Evolutionary conservation across 192 early-diverging fungal species (phyloP), one percentile per base, ranked within the genome.

Genomic region (Gonapodya prolifera): DNA sequence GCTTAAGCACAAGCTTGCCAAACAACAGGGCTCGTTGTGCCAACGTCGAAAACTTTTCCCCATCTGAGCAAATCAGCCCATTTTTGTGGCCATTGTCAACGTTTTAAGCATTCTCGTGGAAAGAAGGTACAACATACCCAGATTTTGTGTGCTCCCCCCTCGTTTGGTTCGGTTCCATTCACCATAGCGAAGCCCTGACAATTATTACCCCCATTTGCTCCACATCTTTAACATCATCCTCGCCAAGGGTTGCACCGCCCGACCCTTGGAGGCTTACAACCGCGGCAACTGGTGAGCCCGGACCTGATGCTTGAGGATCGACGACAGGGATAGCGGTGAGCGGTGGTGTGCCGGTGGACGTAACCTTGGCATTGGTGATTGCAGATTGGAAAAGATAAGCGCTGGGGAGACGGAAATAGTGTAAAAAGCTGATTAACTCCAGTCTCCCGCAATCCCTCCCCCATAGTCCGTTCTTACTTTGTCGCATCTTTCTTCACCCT

Each of bases 1-100:
- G 77, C 30, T 80, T 29, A 0, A 90, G 83, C 83, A 88, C 82
- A 69, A 88, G 80, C 71, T 84, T 86, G 30, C 84, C 79, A 80
- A 90, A 89, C 2, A 88, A 75, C 28, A 90, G n/a, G 31, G 78
- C 80, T 32, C 82, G 75, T 16, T 83, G 69, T 1, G 85, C 77
- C 28, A 81, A 77, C 61, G 84, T 82, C 75, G 86, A 85, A 18
- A 87, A 81, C 0, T 73, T 77, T 79, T 89, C 88, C 28, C 80
- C 87, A 35, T 85, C 86, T 84, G 69, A 82, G 77, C 79, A 35
- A 31, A 75, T 28, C 0, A 1, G 34, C 29, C 29, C 1, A 76
- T 75, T 78, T 1, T 75, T n/a, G n/a, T n/a, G n/a, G n/a, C n/a
- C n/a, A n/a, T n/a, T n/a, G n/a, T n/a, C n/a, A n/a, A n/a, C n/a